phyloP scores from a whole-genome alignment of 2,329 filamentous ascomycete species.

The Claviceps arundinis region DNA sequence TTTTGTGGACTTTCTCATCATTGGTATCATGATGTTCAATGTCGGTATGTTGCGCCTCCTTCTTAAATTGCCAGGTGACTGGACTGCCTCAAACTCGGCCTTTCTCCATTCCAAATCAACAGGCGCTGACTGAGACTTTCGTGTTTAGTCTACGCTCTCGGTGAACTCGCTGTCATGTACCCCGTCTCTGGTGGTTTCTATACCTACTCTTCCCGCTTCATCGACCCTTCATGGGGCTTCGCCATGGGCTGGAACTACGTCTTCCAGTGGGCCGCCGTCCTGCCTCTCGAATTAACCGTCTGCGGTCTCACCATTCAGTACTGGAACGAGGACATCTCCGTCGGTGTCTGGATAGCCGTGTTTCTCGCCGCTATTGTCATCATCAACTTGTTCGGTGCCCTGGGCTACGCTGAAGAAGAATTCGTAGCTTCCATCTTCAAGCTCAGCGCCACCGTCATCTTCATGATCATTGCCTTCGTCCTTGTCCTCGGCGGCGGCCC shows the following conservation, averaged over 20 bases:
- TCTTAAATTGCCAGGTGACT: not conserved
- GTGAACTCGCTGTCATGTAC: constrained; percentile 44
- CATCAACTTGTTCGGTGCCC: constrained; percentile 38
- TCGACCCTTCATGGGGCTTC: constrained; percentile 44
- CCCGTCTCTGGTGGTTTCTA: constrained; percentile 48
- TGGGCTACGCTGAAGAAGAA: constrained; percentile 38
- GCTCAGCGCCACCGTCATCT: constrained; percentile 38
- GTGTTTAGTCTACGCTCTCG: constrained; percentile 36
- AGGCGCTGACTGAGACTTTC: not conserved
- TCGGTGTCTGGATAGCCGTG: constrained; percentile 37
- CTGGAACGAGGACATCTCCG: constrained; percentile 31
- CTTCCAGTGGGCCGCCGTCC: constrained; percentile 33
- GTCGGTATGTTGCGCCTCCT: constrained; percentile 1
- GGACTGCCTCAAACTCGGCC: no score
- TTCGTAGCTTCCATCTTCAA: constrained; percentile 40
- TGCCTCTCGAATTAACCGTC: constrained; percentile 35
- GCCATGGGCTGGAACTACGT: constrained; percentile 39
- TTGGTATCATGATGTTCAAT: constrained; percentile 8
- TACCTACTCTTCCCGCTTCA: constrained; percentile 44
- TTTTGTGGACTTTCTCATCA: constrained; percentile 6
- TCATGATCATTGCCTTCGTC: constrained; percentile 48
- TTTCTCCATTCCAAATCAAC: not conserved
- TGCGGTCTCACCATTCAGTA: constrained; percentile 36
- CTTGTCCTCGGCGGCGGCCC: constrained; percentile 48
- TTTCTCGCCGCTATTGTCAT: constrained; percentile 32